A percentile compares a stretch with the other conserved stretches of the same genome.
Evolutionary conservation across 306 rosid genomes (phyloP).

Genomic region (Dryas octopetala): DNA sequence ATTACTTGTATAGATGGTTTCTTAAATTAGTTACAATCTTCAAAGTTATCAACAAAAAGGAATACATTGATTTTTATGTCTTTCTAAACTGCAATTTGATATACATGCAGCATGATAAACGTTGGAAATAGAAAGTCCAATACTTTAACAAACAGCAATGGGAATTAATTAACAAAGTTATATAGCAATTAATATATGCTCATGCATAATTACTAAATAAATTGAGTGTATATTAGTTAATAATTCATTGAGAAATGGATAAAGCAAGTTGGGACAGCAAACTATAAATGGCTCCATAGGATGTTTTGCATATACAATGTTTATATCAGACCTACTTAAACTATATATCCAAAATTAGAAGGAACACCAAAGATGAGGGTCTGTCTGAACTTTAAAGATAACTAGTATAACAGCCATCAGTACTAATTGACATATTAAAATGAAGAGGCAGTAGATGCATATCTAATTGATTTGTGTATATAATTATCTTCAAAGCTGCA

Average conservation of each 20-base stretch:
- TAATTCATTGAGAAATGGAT: slow-evolving; percentile 36
- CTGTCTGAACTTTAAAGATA: slow-evolving; percentile 11
- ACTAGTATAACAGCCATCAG: background rate
- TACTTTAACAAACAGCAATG: slow-evolving; percentile 31
- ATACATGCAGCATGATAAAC: slow-evolving; percentile 30
- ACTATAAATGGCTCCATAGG: slow-evolving; percentile 7
- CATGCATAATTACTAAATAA: background rate
- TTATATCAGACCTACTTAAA: background rate
- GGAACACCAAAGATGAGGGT: background rate
- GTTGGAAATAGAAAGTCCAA: slow-evolving; percentile 41
- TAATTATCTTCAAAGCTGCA: background rate
- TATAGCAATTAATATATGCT: background rate
- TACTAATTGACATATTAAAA: background rate
- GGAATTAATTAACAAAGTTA: background rate
- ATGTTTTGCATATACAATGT: slow-evolving; percentile 15
- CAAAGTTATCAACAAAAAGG: slow-evolving; percentile 6
- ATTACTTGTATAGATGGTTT: slow-evolving; percentile 30
- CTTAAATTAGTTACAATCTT: slow-evolving; percentile 15
- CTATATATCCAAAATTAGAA: background rate
- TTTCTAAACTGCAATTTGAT: slow-evolving; percentile 30
- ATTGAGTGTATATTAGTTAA: slow-evolving; percentile 14
- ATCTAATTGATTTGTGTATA: background rate
- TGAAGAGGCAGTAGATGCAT: background rate
- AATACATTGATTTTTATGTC: slow-evolving; percentile 3
- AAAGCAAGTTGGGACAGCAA: slow-evolving; percentile 45